These are phyloP conservation scores for Scleroderma bovista DNA, from an alignment of 768 basidiomycete genomes.

Conservation along the genomic window DNA sequence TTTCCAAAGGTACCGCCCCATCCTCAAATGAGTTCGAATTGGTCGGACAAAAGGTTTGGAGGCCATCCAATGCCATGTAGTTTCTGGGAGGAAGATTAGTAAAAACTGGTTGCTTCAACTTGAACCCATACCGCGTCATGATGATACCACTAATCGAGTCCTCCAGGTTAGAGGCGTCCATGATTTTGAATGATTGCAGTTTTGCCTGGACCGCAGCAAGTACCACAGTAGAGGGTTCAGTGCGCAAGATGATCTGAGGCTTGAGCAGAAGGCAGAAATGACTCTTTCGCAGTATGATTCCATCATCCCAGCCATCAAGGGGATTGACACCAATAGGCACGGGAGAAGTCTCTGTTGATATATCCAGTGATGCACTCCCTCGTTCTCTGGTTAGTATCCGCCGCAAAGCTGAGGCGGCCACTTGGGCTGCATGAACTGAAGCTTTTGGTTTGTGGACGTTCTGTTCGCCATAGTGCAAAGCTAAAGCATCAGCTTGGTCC, in stretches of 20 bases:
- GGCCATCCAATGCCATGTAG: constrained; percentile 68
- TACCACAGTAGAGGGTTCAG: constrained; percentile 46
- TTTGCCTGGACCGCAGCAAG: constrained; percentile 77
- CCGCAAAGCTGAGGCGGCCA: constrained; percentile 61
- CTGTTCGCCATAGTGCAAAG: constrained; percentile 9
- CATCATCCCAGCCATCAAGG: constrained; percentile 66
- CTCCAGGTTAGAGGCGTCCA: constrained; percentile 71
- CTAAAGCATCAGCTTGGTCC: constrained; percentile 61
- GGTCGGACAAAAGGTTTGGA: constrained; percentile 84
- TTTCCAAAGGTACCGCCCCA: constrained; percentile 80
- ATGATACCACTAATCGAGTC: constrained; percentile 84
- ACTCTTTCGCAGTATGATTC: constrained; percentile 61
- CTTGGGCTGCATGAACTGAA: constrained; percentile 46
- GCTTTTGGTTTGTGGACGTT: constrained; percentile 24
- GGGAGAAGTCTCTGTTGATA: constrained; percentile 26
- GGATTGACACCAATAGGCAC: constrained; percentile 45
- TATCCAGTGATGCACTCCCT: constrained; percentile 38
- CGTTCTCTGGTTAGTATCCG: constrained; percentile 57
- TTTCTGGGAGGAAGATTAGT: constrained; percentile 43
- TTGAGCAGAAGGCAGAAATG: constrained; percentile 86
- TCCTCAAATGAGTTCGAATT: constrained; percentile 34
- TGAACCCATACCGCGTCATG: constrained; percentile 62
- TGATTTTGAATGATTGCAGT: constrained; percentile 70
- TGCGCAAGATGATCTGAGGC: constrained; percentile 81
- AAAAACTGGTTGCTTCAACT: neutral